These are phyloP conservation scores for Schrenkiella parvula DNA, from an alignment of 345 rosid genomes.

Conservation along the genomic window DNA sequence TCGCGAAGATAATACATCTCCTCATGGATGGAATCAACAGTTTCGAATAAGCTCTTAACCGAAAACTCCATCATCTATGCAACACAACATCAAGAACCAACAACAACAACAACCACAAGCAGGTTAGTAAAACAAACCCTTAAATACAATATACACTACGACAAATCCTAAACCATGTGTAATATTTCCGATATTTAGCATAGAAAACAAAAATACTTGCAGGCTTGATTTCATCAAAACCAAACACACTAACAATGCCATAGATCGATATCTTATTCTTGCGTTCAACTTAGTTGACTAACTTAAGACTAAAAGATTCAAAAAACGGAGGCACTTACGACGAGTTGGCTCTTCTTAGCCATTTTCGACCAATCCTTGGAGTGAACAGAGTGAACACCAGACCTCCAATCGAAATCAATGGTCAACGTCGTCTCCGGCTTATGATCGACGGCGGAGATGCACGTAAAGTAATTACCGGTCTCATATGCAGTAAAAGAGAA, in stretches of 20 bases:
- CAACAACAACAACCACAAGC: not conserved
- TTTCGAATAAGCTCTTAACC: slow-evolving; percentile 64
- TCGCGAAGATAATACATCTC: slow-evolving; percentile 80
- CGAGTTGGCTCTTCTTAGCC: slow-evolving; percentile 75
- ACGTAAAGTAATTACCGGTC: slow-evolving; percentile 59
- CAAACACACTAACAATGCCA: not conserved
- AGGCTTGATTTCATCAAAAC: not conserved
- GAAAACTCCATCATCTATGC: slow-evolving; percentile 73
- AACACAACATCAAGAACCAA: slow-evolving; percentile 12
- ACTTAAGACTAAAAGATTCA: not conserved
- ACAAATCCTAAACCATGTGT: not conserved
- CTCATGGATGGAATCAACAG: slow-evolving; percentile 53
- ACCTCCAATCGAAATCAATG: slow-evolving; percentile 79
- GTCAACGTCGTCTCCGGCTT: slow-evolving; percentile 46
- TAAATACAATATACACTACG: not conserved
- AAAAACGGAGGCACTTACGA: slow-evolving; percentile 40
- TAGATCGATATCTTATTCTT: not conserved
- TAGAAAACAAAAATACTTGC: not conserved
- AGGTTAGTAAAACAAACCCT: not conserved
- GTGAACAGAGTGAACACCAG: slow-evolving; percentile 61
- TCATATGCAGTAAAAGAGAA: slow-evolving; percentile 77
- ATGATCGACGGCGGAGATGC: slow-evolving; percentile 61
- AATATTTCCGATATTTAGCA: not conserved
- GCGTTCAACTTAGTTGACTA: not conserved
- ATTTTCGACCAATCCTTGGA: slow-evolving; percentile 78